Percentiles rank a stretch among this genome's conserved stretches.
Conservation (phyloP, 805 yeast genomes). For the Suhomyces canberraensis region DNA sequence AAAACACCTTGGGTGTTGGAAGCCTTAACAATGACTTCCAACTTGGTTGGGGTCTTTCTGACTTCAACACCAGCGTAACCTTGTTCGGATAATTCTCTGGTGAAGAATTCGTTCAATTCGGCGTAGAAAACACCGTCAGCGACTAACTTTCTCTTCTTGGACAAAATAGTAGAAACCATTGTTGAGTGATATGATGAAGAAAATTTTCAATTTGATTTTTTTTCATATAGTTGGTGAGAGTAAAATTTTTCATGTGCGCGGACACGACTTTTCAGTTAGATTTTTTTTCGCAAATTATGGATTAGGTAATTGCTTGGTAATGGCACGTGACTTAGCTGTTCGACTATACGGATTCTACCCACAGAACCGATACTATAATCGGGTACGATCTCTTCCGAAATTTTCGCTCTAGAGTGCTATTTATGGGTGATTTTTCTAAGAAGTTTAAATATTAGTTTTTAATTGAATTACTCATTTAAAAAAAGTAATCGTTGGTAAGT, state of each 20-base stretch:
- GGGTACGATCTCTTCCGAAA: too few relatives aligned
- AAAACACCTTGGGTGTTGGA: slow-evolving; percentile 97
- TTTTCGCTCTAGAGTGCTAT: too few relatives aligned
- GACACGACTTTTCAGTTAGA: not conserved
- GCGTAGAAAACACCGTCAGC: slow-evolving; percentile 99
- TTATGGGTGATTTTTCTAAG: too few relatives aligned
- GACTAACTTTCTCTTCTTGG: slow-evolving; percentile 98
- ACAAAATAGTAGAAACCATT: slow-evolving; percentile 51
- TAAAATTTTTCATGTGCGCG: slow-evolving; percentile 2
- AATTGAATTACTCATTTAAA: too few relatives aligned
- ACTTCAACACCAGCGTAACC: slow-evolving; percentile 99
- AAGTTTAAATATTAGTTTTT: too few relatives aligned
- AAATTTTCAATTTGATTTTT: not conserved
- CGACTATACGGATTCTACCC: too few relatives aligned
- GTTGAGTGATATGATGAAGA: slow-evolving; percentile 6
- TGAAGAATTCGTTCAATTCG: slow-evolving; percentile 99
- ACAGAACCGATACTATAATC: too few relatives aligned
- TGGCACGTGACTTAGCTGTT: too few relatives aligned
- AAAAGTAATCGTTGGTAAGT: too few relatives aligned
- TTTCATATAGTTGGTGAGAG: not conserved
- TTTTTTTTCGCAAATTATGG: not conserved
- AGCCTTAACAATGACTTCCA: slow-evolving; percentile 98
- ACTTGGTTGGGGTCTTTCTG: slow-evolving; percentile 96
- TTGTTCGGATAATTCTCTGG: slow-evolving; percentile 99
- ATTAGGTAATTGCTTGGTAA: not conserved